Base-by-base conservation (phyloP, 2,329 filamentous ascomycete genomes). In the Ophioceras dolichostomum region DNA sequence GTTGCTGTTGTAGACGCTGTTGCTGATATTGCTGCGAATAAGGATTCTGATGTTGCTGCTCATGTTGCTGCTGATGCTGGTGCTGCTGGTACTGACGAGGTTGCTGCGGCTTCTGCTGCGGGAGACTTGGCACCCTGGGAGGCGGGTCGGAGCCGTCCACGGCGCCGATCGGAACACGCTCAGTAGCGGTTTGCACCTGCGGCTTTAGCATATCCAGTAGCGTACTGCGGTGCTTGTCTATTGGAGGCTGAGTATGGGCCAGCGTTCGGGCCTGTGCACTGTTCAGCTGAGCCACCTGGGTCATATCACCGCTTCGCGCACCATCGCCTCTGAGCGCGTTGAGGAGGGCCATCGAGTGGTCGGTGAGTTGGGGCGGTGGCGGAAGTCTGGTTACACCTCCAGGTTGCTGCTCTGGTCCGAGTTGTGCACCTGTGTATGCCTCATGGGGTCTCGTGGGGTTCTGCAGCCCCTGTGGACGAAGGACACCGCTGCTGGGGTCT, bases 141-240 rank as follows among this genome's bases (percentile, higher is more conserved):
- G 33, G 27, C 16, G 21, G 18, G 5, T 14, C 33, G 3, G 18
- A 18, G 2, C 33, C 33, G 16, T 35, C 33, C 4, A 35, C 22
- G n/a, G 9, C n/a, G 33, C 22, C 27, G 33, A 27, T 35, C 9
- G 22, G 7, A 8, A 19, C 9, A n/a, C 8, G n/a, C 19, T 10
- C 36, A 28, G 24, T 37, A 16, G 7, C 4, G 10, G 21, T 5
- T 28, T 9, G 36, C 6, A n/a, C 21, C 22, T 14, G 36, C 10
- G 36, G 32, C 42, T 70, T 73, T 53, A 76, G 73, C 58, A 47
- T 47, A 30, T 37, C 43, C 2, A 48, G 30, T 2, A 48, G 36
- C 10, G 44, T 40, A 17, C 20, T 44, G 17, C 40, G 38, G 24
- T 47, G 46, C 36, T 40, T 38, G 18, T 40, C 42, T 19, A 24